phyloP scores from a whole-genome alignment of 768 basidiomycete species.

The Amanita thiersii region DNA sequence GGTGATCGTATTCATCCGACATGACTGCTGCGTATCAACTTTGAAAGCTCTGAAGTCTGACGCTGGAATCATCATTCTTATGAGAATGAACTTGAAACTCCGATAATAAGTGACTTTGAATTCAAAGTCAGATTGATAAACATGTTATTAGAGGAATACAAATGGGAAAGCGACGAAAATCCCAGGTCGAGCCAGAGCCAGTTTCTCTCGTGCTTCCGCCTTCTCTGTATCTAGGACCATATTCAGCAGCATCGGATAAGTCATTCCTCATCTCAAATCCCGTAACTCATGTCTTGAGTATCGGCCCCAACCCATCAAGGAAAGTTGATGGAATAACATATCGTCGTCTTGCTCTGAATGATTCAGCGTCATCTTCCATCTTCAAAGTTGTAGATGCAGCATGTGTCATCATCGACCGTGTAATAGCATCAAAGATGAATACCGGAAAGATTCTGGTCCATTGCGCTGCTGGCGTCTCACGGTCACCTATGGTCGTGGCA shows the following conservation, averaged over 20 bases:
- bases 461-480: conserved; percentile 36
- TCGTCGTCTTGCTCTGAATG: conserved; percentile 28
- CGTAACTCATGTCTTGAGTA: conserved; percentile 33
- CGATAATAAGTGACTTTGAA: too few species aligned
- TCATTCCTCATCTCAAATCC: conserved; percentile 22
- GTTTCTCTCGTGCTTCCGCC: conserved; percentile 18
- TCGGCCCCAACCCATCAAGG: conserved; percentile 24
- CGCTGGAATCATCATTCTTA: too few species aligned
- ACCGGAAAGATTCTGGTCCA: conserved; percentile 32
- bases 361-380: conserved; percentile 23
- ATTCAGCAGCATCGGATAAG: conserved; percentile 27
- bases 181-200: conserved; percentile 7
- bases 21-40: too few species aligned
- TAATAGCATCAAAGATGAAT: conserved; percentile 14
- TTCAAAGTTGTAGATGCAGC: conserved; percentile 18
- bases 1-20: too few species aligned
- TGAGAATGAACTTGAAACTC: too few species aligned
- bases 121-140: too few species aligned
- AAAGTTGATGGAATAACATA: conserved; percentile 26
- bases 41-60: too few species aligned
- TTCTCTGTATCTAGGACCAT: conserved; percentile 33
- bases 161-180: not conserved
- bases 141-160: too few species aligned
- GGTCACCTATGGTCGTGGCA: conserved; percentile 33
- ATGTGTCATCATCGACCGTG: conserved; percentile 20